phyloP scores from a whole-genome alignment of 2,329 filamentous ascomycete genomes.

The Anthostomella pinea region DNA sequence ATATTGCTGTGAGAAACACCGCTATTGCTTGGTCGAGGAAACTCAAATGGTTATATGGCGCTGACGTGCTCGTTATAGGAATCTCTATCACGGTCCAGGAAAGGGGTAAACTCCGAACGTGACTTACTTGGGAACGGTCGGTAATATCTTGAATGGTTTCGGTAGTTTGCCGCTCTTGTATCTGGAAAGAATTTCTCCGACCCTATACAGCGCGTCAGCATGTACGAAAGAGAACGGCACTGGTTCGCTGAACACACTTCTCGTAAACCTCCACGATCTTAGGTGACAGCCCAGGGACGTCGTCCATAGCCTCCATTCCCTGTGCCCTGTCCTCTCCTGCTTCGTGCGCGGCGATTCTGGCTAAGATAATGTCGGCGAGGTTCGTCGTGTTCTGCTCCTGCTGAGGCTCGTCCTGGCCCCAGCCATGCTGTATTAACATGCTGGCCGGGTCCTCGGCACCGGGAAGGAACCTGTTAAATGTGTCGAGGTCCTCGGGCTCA shows the following conservation, averaged over 20 bases:
- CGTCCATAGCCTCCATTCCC: slow-evolving; percentile 62
- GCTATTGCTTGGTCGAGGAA: too few species aligned
- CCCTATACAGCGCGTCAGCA: slow-evolving; percentile 43
- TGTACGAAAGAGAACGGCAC: slow-evolving; percentile 2
- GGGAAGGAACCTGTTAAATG: slow-evolving; percentile 87
- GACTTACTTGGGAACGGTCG: slow-evolving; percentile 69
- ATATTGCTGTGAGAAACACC: too few species aligned
- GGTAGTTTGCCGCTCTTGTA: slow-evolving; percentile 97
- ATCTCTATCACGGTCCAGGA: too few species aligned
- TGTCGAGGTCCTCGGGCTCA: slow-evolving; percentile 83
- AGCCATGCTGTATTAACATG: too few species aligned
- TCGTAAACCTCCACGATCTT: slow-evolving; percentile 94
- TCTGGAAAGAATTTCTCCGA: slow-evolving; percentile 82
- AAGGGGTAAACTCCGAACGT: too few species aligned
- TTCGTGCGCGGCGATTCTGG: slow-evolving; percentile 92
- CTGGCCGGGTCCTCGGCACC: slow-evolving; percentile 68
- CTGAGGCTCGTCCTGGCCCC: slow-evolving; percentile 45
- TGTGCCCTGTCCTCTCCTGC: slow-evolving; percentile 53
- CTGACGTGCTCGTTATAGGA: too few species aligned
- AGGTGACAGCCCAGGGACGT: slow-evolving; percentile 80
- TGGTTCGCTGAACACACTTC: slow-evolving; percentile 55
- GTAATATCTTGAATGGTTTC: slow-evolving; percentile 96
- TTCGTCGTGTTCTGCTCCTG: slow-evolving; percentile 61
- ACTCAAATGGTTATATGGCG: too few species aligned
- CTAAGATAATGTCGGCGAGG: slow-evolving; percentile 86